Evolutionary conservation across 805 yeast genomes (phyloP), one percentile per base, ranked within the genome.

Genomic region (Candida loeiensis): DNA sequence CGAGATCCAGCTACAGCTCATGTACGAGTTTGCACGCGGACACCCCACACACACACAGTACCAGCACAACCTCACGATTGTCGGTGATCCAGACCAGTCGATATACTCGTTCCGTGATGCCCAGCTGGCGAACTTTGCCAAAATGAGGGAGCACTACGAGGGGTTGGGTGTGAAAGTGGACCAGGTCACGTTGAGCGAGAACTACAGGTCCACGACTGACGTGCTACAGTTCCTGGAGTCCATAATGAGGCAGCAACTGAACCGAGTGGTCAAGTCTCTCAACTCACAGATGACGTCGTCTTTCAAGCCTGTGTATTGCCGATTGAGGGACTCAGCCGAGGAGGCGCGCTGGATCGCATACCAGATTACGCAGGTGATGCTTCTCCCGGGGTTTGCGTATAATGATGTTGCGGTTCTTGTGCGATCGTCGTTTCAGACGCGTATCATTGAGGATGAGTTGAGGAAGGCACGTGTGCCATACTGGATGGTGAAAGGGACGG

Each of bases 1-100:
- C 50, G 68, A 68, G 25, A 70, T 88, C 13, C 98, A 91, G 56
- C 68, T 88, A 47, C 76, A 78, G 40, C 64, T 93, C 34, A 74
- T 87, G 69, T 73, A 73, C 45, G 63, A 66, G 36, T 65, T 69
- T 51, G 67, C 72, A 2, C 41, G 43, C 29, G 66, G 66, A 7
- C 54, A 58, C 42, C 66, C 73, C 28, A 51, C 59, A 3, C 57
- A 61, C 14, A 20, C 45, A 5, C 20, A 32, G 4, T 30, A 54
- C 14, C 69, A 67, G 26, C 56, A 78, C 45, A 81, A 81, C 43
- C 73, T 91, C 6, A 86, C 97, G 0, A 81, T 89, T 1, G 97
- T 91, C 2, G 99, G 99, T 1, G 99, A 91, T 55, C 96, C 96
- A 0, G 96, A 93, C 59, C 99, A 91, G 60, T 82, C 95, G 54